Percentiles rank a stretch among this genome's conserved stretches.
Conservation (phyloP, 495 filamentous ascomycete genomes). For the Aspergillus egyptiacus region DNA sequence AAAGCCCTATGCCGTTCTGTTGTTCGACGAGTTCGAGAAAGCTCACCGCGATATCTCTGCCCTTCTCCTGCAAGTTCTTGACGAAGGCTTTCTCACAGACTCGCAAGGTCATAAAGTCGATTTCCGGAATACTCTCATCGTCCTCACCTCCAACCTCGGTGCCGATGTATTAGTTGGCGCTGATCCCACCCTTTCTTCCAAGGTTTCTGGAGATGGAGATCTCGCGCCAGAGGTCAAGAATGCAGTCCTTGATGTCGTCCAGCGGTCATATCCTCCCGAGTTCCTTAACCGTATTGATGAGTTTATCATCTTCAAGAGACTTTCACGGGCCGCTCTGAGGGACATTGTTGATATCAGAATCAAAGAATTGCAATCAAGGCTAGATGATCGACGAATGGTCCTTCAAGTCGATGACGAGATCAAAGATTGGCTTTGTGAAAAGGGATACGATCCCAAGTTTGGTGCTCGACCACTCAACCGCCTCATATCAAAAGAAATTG, state of each 20-base stretch:
- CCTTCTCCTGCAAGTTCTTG: conserved; percentile 88
- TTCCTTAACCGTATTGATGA: conserved; percentile 96
- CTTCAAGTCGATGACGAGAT: conserved; percentile 65
- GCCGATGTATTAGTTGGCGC: conserved; percentile 45
- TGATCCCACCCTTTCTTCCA: conserved; percentile 36
- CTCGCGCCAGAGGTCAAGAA: conserved; percentile 63
- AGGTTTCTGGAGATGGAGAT: conserved; percentile 54
- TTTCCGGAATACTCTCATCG: conserved; percentile 93
- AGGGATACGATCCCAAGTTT: conserved; percentile 84
- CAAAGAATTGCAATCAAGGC: conserved; percentile 72
- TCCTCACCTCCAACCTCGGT: conserved; percentile 87
- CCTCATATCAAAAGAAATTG: conserved; percentile 80
- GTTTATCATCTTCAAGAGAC: conserved; percentile 89
- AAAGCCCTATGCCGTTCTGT: conserved; percentile 90
- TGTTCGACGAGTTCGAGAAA: conserved; percentile 98
- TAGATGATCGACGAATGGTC: conserved; percentile 79
- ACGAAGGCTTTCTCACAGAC: conserved; percentile 95
- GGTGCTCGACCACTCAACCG: conserved; percentile 92
- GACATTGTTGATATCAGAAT: conserved; percentile 94
- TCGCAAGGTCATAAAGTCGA: conserved; percentile 94
- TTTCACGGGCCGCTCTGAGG: conserved; percentile 69
- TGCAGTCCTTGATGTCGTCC: conserved; percentile 86
- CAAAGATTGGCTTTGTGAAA: conserved; percentile 77
- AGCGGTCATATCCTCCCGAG: conserved; percentile 73
- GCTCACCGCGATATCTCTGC: conserved; percentile 93